Evolutionary conservation across 345 rosid species (phyloP), one percentile per base, ranked within the genome.

Genomic region (Populus ilicifolia): DNA sequence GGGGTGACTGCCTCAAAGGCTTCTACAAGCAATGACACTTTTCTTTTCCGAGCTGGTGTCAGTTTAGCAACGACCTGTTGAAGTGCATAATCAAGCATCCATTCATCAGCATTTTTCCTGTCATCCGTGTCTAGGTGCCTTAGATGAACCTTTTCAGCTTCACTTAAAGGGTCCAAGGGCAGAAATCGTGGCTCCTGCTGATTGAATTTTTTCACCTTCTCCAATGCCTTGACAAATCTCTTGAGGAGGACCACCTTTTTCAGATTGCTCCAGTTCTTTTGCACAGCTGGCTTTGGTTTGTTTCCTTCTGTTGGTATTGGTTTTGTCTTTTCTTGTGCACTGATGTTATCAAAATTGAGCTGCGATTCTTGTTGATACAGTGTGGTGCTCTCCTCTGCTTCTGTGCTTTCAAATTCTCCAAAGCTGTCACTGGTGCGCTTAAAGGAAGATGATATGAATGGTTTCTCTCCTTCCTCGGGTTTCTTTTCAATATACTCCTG

Each of bases 31-130:
- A 93, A 78, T 78, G 84, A 85, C 73, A 96, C 99, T 83, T 91
- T 94, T 78, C 90, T 88, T 82, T 84, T 90, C 79, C 97, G 83
- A 44, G 91, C 94, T 44, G 97, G 97, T 64, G 93, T 92, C 70
- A 96, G 89, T 81, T 85, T 86, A 5, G 97, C 82, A 77, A 96
- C 95, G 44, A 89, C 98, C 70, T 77, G 87, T 85, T 86, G 96
- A 77, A 96, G 92, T 39, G 97, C 88, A 75, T 86, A 82, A 83
- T 96, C 97, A 16, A 93, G 90, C 97, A 93, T 94, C 96, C 98
- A 96, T 79, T 92, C 97, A 39, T 92, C 99, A 1, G 85, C 79
- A 69, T 83, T 86, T 84, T 87, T 92, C 80, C 86, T 90, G 78
- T 85, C 93, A 61, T 80, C 86, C 75, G 77, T 79, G 76, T 80